Percentiles rank a stretch among this genome's conserved stretches.
Conservation (phyloP, 495 filamentous ascomycete genomes). For the Pyrenopolyporus hunteri region DNA sequence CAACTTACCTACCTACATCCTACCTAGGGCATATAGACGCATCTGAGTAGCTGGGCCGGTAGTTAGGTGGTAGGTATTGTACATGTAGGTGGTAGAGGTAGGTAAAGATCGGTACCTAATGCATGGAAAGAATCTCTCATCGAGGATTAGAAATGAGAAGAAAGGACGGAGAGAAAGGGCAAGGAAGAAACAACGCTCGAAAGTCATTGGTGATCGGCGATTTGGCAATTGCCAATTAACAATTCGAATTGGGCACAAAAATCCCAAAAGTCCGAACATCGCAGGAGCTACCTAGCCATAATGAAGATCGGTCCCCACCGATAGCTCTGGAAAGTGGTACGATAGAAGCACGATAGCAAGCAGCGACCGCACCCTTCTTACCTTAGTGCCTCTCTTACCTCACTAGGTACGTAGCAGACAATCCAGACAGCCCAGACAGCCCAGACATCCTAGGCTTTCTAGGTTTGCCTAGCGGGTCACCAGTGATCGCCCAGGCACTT, state of each 20-base stretch:
- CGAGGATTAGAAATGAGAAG: conserved; percentile 2
- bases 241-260: conserved; percentile 27
- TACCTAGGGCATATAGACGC: too few species aligned
- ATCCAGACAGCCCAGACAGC: too few species aligned
- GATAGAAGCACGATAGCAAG: conserved; percentile 17
- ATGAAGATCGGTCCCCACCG: conserved; percentile 31
- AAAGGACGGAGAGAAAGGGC: too few species aligned
- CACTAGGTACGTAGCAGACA: too few species aligned
- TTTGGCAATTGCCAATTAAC: background rate
- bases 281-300: conserved; percentile 8
- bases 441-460: background rate
- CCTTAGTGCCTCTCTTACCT: too few species aligned
- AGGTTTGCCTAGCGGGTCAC: conserved; percentile 3
- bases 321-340: conserved; percentile 34
- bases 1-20: too few species aligned
- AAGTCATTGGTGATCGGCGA: background rate
- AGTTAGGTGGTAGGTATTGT: too few species aligned
- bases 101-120: too few species aligned
- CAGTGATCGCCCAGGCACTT: background rate
- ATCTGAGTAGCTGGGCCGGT: too few species aligned
- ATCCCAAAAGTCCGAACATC: conserved; percentile 28
- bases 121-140: conserved; percentile 33
- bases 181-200: background rate
- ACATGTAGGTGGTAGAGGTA: conserved; percentile 5
- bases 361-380: background rate